A percentile compares a stretch with the other conserved stretches of the same genome.
These are phyloP conservation scores for Lentinula detonsa DNA, from an alignment of 768 basidiomycete genomes.

Conservation along the genomic window DNA sequence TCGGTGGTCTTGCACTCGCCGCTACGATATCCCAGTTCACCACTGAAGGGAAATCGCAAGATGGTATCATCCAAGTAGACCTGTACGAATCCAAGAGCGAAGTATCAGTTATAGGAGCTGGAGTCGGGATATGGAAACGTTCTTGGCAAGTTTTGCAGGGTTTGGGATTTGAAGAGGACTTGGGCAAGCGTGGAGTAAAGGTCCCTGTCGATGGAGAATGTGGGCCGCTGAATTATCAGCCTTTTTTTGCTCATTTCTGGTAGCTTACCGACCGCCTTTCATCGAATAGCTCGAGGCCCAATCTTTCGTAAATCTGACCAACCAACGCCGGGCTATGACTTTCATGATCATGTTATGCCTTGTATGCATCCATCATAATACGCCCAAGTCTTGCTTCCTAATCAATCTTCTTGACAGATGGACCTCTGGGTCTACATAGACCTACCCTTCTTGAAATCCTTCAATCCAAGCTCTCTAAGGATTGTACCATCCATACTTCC, in stretches of 20 bases:
- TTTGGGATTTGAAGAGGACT: conserved; percentile 27
- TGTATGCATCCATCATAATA: conserved; percentile 9
- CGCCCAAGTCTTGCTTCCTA: not conserved
- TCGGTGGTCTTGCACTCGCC: conserved; percentile 33
- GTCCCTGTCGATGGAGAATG: conserved; percentile 21
- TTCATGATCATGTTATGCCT: conserved; percentile 21
- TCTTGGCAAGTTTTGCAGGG: conserved; percentile 32
- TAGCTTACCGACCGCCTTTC: not conserved
- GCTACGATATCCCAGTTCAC: conserved; percentile 25
- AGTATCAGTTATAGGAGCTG: conserved; percentile 32
- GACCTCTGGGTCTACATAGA: conserved; percentile 16
- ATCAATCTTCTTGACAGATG: conserved; percentile 10
- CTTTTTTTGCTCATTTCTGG: not conserved
- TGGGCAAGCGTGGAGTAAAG: conserved; percentile 14
- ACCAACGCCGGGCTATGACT: conserved; percentile 15
- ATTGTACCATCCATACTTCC: conserved; percentile 20
- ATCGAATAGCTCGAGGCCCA: conserved; percentile 13
- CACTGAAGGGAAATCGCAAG: not conserved
- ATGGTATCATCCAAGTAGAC: conserved; percentile 20
- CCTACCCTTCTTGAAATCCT: conserved; percentile 20
- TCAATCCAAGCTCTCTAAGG: conserved; percentile 13
- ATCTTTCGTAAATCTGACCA: conserved; percentile 22
- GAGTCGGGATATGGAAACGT: conserved; percentile 34
- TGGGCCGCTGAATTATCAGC: not conserved
- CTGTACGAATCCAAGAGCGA: conserved; percentile 36